Conservation (phyloP, 257 asterid species). For the Salvia rosmarinus region DNA sequence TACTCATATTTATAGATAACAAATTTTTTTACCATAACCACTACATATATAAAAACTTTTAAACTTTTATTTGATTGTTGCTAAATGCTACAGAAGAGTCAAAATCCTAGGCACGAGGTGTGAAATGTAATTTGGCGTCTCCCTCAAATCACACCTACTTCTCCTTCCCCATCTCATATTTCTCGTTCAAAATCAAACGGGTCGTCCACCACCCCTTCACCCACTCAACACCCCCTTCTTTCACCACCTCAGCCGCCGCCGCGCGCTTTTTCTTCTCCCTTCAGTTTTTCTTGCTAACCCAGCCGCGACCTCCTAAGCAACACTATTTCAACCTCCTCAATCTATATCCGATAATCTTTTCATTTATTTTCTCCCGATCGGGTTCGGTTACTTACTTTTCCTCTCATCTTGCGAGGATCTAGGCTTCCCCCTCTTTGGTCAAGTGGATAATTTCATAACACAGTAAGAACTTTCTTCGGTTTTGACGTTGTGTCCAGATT, state of each 20-base stretch:
- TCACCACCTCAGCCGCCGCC: constrained; percentile 30
- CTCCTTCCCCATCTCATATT: constrained; percentile 19
- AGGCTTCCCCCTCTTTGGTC: constrained; percentile 25
- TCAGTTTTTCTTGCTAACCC: constrained; percentile 9
- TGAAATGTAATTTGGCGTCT: constrained; percentile 21
- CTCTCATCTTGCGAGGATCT: constrained; percentile 37
- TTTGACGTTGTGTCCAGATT: constrained; percentile 14
- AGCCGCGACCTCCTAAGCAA: constrained; percentile 7
- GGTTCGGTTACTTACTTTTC: constrained; percentile 20
- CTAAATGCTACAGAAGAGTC: too few relatives aligned
- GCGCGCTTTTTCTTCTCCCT: not conserved
- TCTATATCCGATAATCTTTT: constrained; percentile 17
- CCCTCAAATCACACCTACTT: constrained; percentile 3
- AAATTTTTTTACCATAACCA: too few relatives aligned
- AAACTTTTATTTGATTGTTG: too few relatives aligned
- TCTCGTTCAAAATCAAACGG: constrained; percentile 7
- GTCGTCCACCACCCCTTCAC: constrained; percentile 31
- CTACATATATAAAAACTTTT: too few relatives aligned
- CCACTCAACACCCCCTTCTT: constrained; percentile 29
- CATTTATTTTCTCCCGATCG: constrained; percentile 12
- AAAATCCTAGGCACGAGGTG: not conserved
- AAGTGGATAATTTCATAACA: constrained; percentile 28
- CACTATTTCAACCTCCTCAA: constrained; percentile 11
- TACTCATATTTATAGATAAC: too few relatives aligned
- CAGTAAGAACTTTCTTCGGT: constrained; percentile 34